A percentile compares a stretch with the other conserved stretches of the same genome.
Conservation (phyloP, 148 eudicot genomes). For the Dianthus caryophyllus region DNA sequence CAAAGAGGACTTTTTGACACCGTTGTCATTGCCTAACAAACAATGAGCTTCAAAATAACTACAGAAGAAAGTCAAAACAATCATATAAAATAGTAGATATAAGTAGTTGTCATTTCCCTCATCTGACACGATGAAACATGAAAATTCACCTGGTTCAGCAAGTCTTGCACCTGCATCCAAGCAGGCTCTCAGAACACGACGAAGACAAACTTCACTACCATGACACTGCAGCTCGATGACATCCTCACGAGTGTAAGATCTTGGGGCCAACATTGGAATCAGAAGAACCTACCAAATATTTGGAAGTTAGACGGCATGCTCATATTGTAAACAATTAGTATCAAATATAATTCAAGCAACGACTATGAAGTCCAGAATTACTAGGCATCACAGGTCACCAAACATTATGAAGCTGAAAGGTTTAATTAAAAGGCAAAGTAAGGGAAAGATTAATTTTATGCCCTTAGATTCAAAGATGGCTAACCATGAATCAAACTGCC, state of each 20-base stretch:
- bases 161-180: conserved; percentile 92
- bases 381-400: not conserved
- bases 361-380: not conserved
- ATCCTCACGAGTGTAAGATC: conserved; percentile 96
- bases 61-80: not conserved
- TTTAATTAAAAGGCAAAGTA: not conserved
- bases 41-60: not conserved
- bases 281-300: conserved; percentile 52
- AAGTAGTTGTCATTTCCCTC: not conserved
- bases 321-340: not conserved
- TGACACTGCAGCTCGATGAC: conserved; percentile 98
- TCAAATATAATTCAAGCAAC: not conserved
- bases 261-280: conserved; percentile 94
- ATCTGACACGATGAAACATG: not conserved
- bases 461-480: not conserved
- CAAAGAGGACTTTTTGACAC: not conserved
- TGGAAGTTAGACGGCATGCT: conserved; percentile 2
- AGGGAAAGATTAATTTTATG: not conserved
- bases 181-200: conserved; percentile 84
- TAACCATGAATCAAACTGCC: not conserved
- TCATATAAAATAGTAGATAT: not conserved
- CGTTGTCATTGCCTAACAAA: not conserved
- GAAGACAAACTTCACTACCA: conserved; percentile 91
- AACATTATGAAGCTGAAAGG: not conserved
- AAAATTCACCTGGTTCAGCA: conserved; percentile 80